phyloP scores from a whole-genome alignment of 257 asterid species.

The Rehmannia glutinosa region DNA sequence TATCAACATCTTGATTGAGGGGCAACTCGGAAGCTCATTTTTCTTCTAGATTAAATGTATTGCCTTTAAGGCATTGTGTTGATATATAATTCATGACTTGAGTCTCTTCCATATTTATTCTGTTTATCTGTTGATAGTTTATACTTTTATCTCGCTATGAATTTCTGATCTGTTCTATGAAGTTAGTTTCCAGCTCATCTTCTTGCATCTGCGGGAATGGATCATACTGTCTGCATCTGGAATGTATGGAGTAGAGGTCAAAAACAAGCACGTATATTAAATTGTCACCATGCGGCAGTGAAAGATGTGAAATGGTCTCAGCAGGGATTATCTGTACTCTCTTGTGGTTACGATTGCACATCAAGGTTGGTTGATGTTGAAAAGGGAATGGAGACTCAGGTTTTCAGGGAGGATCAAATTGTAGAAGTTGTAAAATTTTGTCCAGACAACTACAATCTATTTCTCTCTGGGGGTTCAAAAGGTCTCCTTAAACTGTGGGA shows the following conservation, averaged over 20 bases:
- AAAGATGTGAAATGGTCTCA: conserved; percentile 93
- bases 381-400: conserved; percentile 51
- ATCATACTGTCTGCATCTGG: conserved; percentile 73
- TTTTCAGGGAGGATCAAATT: conserved; percentile 79
- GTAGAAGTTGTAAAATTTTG: conserved; percentile 71
- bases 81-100: neutral
- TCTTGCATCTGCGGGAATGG: conserved; percentile 95
- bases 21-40: neutral
- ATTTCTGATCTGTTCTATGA: conserved; percentile 36
- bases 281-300: conserved; percentile 66
- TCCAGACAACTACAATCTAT: conserved; percentile 68
- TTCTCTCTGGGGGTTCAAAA: conserved; percentile 88
- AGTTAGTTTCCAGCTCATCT: conserved; percentile 77
- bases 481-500: conserved; percentile 89
- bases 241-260: conserved; percentile 75
- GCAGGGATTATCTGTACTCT: conserved; percentile 62
- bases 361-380: conserved; percentile 84
- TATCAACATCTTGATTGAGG: neutral
- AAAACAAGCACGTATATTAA: conserved; percentile 52
- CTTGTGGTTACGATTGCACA: conserved; percentile 92
- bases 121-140: neutral
- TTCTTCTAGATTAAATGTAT: neutral
- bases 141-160: conserved; percentile 15
- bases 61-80: neutral
- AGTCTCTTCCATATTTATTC: neutral